Percentiles rank a stretch among this genome's conserved stretches.
These are phyloP conservation scores for Rehmannia glutinosa DNA, from an alignment of 257 asterid genomes.

Conservation along the genomic window DNA sequence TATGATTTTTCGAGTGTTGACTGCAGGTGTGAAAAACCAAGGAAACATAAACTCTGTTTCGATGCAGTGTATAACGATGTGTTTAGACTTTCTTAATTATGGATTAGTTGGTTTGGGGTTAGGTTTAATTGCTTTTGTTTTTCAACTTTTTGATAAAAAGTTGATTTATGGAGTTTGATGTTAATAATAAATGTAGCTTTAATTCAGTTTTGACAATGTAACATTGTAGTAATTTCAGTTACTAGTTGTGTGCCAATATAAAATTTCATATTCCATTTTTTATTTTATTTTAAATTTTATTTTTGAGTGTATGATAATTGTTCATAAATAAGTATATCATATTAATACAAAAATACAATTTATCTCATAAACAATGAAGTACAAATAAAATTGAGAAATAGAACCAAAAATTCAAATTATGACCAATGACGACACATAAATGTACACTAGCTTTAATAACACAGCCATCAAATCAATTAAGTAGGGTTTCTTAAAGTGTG, in stretches of 20 bases:
- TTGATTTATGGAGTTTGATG: background rate
- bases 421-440: too few relatives aligned
- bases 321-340: background rate
- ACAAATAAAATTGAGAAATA: background rate
- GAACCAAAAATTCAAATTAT: background rate
- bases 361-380: background rate
- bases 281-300: background rate
- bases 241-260: background rate
- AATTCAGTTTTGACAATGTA: background rate
- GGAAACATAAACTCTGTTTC: too few relatives aligned
- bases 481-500: too few relatives aligned
- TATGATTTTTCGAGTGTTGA: background rate
- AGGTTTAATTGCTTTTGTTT: constrained; percentile 4
- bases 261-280: background rate
- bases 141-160: constrained; percentile 15
- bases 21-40: too few relatives aligned
- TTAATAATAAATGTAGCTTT: background rate
- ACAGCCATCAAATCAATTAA: too few relatives aligned
- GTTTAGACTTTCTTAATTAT: background rate
- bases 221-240: background rate
- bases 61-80: too few relatives aligned
- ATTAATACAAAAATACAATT: too few relatives aligned
- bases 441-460: too few relatives aligned
- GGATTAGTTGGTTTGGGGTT: constrained; percentile 11
- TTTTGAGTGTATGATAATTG: background rate